These are phyloP conservation scores for Kwoniella botswanensis DNA, from an alignment of 768 basidiomycete genomes.

Conservation along the genomic window DNA sequence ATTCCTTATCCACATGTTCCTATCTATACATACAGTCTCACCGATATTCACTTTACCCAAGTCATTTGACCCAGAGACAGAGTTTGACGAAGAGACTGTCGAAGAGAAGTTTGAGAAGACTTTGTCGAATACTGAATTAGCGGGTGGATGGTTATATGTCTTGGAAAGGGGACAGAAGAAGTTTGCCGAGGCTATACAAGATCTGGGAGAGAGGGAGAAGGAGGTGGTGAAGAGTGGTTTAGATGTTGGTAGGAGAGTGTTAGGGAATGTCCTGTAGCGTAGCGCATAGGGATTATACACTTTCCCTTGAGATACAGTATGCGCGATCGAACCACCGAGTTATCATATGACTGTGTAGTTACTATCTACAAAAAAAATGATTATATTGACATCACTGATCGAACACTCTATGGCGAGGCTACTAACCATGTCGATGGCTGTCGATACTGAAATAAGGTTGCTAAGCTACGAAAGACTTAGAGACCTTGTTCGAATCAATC, in stretches of 20 bases:
- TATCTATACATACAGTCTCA: conserved; percentile 74
- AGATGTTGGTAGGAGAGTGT: conserved; percentile 70
- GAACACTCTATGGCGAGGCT: too few species aligned
- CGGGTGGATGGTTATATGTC: conserved; percentile 78
- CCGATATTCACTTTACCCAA: conserved; percentile 64
- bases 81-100: conserved; percentile 52
- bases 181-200: not conserved
- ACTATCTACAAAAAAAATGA: too few species aligned
- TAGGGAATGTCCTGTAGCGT: conserved; percentile 55
- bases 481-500: not conserved
- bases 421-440: too few species aligned
- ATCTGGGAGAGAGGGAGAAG: conserved; percentile 54
- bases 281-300: not conserved
- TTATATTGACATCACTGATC: too few species aligned
- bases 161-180: conserved; percentile 56
- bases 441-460: not conserved
- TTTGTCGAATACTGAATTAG: conserved; percentile 68
- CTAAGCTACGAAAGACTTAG: not conserved
- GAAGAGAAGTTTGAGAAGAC: conserved; percentile 83
- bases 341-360: not conserved
- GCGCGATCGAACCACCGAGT: not conserved
- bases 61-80: conserved; percentile 16
- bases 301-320: not conserved
- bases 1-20: conserved; percentile 71
- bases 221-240: conserved; percentile 70